Conservation (phyloP, 2,329 filamentous ascomycete species). For the Ophiocordyceps camponoti-leonardi region DNA sequence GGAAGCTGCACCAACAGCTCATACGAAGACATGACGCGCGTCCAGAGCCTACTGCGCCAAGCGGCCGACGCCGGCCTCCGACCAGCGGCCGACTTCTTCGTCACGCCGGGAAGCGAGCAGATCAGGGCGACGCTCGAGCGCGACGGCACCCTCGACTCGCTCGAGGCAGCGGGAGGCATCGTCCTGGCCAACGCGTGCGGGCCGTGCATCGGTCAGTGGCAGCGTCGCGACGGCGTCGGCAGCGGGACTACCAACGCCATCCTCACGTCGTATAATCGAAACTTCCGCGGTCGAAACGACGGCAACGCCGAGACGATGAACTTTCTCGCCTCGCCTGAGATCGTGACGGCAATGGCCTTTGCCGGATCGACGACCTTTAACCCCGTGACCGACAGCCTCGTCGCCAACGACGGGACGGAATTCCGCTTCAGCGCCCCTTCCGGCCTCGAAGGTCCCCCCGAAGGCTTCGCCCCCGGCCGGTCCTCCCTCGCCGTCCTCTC, state of each 20-base stretch:
- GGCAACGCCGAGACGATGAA: conserved; percentile 97
- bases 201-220: conserved; percentile 91
- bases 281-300: conserved; percentile 94
- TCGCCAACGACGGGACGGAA: conserved; percentile 58
- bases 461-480: conserved; percentile 63
- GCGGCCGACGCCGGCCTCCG: conserved; percentile 77
- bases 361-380: conserved; percentile 90
- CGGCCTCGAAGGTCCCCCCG: conserved; percentile 45
- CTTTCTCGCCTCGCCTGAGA: conserved; percentile 90
- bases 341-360: conserved; percentile 93
- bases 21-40: conserved; percentile 95
- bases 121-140: conserved; percentile 87
- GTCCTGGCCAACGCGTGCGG: conserved; percentile 92
- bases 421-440: conserved; percentile 76
- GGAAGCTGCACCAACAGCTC: conserved; percentile 98
- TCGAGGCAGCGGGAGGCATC: conserved; percentile 71
- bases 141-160: conserved; percentile 72
- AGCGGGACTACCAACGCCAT: conserved; percentile 90
- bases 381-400: conserved; percentile 73
- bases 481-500: conserved; percentile 56
- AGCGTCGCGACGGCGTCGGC: conserved; percentile 64
- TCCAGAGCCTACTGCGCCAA: conserved; percentile 84
- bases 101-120: conserved; percentile 92
- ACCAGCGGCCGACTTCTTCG: conserved; percentile 82
- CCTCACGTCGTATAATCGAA: conserved; percentile 93